A percentile compares a stretch with the other conserved stretches of the same genome.
These are phyloP conservation scores for Austroboletus niveus DNA, from an alignment of 1,284 basidiomycete species.

Conservation along the genomic window DNA sequence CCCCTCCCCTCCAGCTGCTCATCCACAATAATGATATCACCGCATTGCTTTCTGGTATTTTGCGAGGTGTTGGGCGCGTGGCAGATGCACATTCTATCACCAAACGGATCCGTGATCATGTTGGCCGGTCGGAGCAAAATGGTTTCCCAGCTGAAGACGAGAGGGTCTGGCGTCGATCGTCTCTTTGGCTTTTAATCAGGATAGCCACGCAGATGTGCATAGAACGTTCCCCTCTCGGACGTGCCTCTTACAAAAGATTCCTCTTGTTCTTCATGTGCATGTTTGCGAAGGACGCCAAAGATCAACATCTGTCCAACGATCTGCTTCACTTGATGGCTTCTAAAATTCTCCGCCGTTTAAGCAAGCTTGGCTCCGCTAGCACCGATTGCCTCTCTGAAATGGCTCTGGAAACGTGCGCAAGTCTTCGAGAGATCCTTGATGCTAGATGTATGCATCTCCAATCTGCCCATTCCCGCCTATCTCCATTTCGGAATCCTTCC, in stretches of 20 bases:
- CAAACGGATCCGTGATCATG: constrained; percentile 14
- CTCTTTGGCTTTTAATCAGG: neutral
- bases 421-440: neutral
- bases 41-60: constrained; percentile 19
- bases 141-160: neutral
- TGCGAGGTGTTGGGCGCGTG: constrained; percentile 12
- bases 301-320: neutral
- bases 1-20: neutral
- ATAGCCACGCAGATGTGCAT: neutral
- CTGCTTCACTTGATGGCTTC: neutral
- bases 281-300: neutral
- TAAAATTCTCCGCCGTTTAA: neutral
- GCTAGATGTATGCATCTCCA: neutral
- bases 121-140: constrained; percentile 3
- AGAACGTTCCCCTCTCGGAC: constrained; percentile 7
- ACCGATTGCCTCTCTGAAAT: neutral
- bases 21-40: constrained; percentile 35
- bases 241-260: neutral
- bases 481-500: neutral
- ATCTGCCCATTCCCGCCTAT: neutral
- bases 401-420: neutral
- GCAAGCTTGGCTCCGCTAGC: neutral
- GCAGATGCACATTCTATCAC: constrained; percentile 19
- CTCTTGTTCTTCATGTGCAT: neutral
- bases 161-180: neutral